Conservation (phyloP, 2,329 filamentous ascomycete genomes). For the Colletotrichum tropicicola region DNA sequence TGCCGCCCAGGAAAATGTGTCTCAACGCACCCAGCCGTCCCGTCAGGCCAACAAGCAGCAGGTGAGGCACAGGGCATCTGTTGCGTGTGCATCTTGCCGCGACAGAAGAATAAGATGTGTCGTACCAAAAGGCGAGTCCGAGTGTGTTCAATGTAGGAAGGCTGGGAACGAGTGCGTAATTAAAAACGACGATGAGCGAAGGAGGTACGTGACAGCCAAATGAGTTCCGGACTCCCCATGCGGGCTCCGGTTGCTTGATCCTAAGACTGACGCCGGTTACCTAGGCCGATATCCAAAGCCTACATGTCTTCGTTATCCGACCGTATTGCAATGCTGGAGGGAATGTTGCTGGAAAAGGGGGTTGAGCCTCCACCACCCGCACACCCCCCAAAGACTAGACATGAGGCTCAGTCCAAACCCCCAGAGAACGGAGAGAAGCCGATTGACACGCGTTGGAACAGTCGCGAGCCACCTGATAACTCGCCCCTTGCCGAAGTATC, state of each 20-base stretch:
- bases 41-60: slow-evolving; percentile 45
- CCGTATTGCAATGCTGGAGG: slow-evolving; percentile 60
- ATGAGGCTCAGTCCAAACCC: slow-evolving; percentile 40
- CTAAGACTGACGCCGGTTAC: not conserved
- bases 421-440: slow-evolving; percentile 31
- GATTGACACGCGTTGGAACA: slow-evolving; percentile 7
- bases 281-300: slow-evolving; percentile 64
- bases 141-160: slow-evolving; percentile 62
- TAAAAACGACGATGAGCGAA: slow-evolving; percentile 65
- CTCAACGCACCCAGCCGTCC: slow-evolving; percentile 37
- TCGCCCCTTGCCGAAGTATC: slow-evolving; percentile 35
- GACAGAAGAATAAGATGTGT: slow-evolving; percentile 58
- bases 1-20: slow-evolving; percentile 43
- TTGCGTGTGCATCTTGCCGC: slow-evolving; percentile 64
- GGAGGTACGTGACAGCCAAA: slow-evolving; percentile 49
- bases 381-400: slow-evolving; percentile 62
- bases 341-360: slow-evolving; percentile 59
- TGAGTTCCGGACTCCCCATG: not conserved
- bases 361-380: slow-evolving; percentile 57
- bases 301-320: slow-evolving; percentile 67
- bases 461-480: not conserved
- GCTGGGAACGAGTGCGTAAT: slow-evolving; percentile 62
- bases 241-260: not conserved
- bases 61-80: slow-evolving; percentile 57
- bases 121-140: slow-evolving; percentile 58